Evolutionary conservation across 2,329 filamentous ascomycete species (phyloP), one percentile per base, ranked within the genome.

Genomic region (Cytospora leucostoma): DNA sequence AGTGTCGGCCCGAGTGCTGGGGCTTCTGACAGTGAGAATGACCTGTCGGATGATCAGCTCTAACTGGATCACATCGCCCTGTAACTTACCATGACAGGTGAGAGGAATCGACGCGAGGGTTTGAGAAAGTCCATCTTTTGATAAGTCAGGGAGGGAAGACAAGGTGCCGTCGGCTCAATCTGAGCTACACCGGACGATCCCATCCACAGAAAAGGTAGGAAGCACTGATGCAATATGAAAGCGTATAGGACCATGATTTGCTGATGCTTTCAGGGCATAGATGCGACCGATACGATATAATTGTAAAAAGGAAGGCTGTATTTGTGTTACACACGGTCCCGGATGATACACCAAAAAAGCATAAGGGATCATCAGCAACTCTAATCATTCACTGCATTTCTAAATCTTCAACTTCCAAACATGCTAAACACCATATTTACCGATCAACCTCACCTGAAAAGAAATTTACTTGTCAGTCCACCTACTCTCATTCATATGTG

Each of bases 361-460:
- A 50, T 27, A 52, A 37, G 49, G 57, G 35, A 61, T 61, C 44
- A 13, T 56, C 53, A 19, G 21, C 52, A 17, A 51, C 32, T 63
- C 56, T 61, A 65, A 71, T 71, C 69, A 57, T 53, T 58, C 32
- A 58, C 51, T 27, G 27, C 27, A 27, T 27, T 27, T 27, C 27
- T 27, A 27, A 27, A 3, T 27, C 27, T 27, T 27, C 27, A 27
- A 27, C 27, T 27, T 34, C 17, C 34, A 17, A 34, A 34, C 21
- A 47, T 54, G 58, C 52, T 63, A 49, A 60, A 65, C 40, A 7
- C 40, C 62, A 67, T 49, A 67, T 76, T 74, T 82, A 87, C 76
- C 84, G 80, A 76, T 87, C 84, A 59, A 87, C 84, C 80, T 87
- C 84, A 70, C 84, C 84, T 87, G 60, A 1, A 64, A 37, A 50